These are phyloP conservation scores for Teunomyces tritomae DNA, from an alignment of 805 yeast species.

Conservation along the genomic window DNA sequence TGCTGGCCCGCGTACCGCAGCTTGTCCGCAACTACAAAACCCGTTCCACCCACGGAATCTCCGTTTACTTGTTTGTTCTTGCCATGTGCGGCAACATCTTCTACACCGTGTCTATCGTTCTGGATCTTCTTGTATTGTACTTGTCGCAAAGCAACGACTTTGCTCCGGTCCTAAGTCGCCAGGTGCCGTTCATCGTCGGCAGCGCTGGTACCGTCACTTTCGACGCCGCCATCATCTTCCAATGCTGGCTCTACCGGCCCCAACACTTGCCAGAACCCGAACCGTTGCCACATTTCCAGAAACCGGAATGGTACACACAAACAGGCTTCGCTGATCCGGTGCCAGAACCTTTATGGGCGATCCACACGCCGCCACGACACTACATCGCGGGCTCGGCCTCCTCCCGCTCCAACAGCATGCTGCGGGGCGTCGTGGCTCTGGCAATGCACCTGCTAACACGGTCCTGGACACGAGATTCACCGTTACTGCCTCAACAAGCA, in stretches of 20 bases:
- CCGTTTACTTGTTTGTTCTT: constrained; percentile 32
- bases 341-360: background rate
- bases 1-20: constrained; percentile 36
- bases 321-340: constrained; percentile 4
- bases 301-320: constrained; percentile 40
- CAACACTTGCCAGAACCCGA: constrained; percentile 6
- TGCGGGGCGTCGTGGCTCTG: background rate
- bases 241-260: constrained; percentile 27
- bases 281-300: constrained; percentile 20
- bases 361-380: constrained; percentile 3
- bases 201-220: constrained; percentile 41
- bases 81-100: constrained; percentile 37
- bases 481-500: background rate
- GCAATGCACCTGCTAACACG: background rate
- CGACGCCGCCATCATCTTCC: constrained; percentile 32
- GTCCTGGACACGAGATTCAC: background rate
- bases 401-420: constrained; percentile 5
- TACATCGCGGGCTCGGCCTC: constrained; percentile 5
- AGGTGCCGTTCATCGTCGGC: constrained; percentile 80
- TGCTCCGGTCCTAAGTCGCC: constrained; percentile 39
- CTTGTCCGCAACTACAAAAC: constrained; percentile 27
- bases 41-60: constrained; percentile 34
- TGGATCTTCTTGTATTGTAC: constrained; percentile 27
- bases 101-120: constrained; percentile 31
- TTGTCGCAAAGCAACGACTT: constrained; percentile 11